These are phyloP conservation scores for Angomonas deanei DNA, from an alignment of 208 protist genomes.

Conservation along the genomic window DNA sequence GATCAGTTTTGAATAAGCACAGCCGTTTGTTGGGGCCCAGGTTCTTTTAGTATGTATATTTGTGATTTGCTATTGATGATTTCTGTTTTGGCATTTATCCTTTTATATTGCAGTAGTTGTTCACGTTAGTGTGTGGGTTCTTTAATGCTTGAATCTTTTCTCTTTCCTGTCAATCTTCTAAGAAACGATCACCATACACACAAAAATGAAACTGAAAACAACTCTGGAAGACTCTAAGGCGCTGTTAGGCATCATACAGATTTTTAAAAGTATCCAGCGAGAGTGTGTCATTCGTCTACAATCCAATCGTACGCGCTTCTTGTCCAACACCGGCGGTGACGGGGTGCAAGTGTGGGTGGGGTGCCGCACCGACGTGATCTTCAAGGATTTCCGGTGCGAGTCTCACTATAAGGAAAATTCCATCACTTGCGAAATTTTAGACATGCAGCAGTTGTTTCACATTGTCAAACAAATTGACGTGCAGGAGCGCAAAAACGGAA, in stretches of 20 bases:
- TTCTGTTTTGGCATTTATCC: not conserved
- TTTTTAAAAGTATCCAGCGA: slow-evolving; percentile 54
- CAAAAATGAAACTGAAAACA: slow-evolving; percentile 77
- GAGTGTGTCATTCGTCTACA: slow-evolving; percentile 66
- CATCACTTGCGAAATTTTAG: slow-evolving; percentile 73
- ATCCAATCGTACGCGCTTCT: slow-evolving; percentile 48
- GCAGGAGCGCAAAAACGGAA: slow-evolving; percentile 16
- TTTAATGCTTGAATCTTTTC: not conserved
- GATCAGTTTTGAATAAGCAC: slow-evolving; percentile 9
- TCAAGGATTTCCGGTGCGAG: slow-evolving; percentile 63
- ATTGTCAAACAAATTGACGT: slow-evolving; percentile 59
- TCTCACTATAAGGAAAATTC: slow-evolving; percentile 60
- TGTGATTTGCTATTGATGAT: not conserved
- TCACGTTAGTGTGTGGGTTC: not conserved
- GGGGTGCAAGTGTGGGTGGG: slow-evolving; percentile 69
- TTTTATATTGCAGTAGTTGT: not conserved
- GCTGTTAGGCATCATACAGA: slow-evolving; percentile 47
- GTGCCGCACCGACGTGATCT: slow-evolving; percentile 53
- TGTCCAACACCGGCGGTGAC: slow-evolving; percentile 51
- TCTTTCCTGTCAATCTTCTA: not conserved
- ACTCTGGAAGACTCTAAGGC: slow-evolving; percentile 48
- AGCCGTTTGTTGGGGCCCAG: too few relatives aligned
- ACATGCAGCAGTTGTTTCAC: slow-evolving; percentile 53
- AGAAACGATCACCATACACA: not conserved
- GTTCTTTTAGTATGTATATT: too few relatives aligned